Base-by-base conservation (phyloP, 371 early-diverging fungal genomes). In the Apophysomyces trapeziformis region DNA sequence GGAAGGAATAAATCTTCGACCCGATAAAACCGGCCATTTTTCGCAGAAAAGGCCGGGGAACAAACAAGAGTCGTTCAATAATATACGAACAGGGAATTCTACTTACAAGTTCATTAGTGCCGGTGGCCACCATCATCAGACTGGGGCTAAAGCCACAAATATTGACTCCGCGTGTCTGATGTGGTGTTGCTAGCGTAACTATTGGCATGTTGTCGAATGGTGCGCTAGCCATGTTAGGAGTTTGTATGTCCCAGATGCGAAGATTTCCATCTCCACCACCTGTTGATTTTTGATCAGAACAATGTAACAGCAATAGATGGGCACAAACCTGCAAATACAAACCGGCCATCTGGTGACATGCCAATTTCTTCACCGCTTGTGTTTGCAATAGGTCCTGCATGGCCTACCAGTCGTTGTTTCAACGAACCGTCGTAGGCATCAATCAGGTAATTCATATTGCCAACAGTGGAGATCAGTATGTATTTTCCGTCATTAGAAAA, bases 301-400 rank as follows among this genome's bases (percentile, higher is more conserved):
- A 45, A 45, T 14, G 60, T 32, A 36, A 21, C 11, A 41, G 16
- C 38, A 45, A 13, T 12, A 32, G 32, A 60, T 35, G n/a, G 41
- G n/a, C 12, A 16, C 58, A 14, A 72, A 83, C 91, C 95, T 43
- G 87, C 83, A 39, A 91, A 59, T 2, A 92, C 90, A 66, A 74
- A 91, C 61, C 83, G 76, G 56, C 89, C 92, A 71, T 96, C 94
- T 0, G 95, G 95, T 4, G 95, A 87, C 60, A 93, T 86, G 7
- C 83, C 74, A 0, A 85, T 86, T 44, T 90, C 84, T 56, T 85
- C 78, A 12, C 85, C 84, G 18, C 64, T 47, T 16, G 70, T 60
- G 58, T 72, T 61, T 66, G 64, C 58, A 18, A 78, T 63, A 38
- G 68, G 59, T 13, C 77, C 61, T 9, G 67, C 68, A 58, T 85